Percentiles rank a stretch among this genome's conserved stretches.
Conservation (phyloP, 306 rosid species). For the Castanea sativa region DNA sequence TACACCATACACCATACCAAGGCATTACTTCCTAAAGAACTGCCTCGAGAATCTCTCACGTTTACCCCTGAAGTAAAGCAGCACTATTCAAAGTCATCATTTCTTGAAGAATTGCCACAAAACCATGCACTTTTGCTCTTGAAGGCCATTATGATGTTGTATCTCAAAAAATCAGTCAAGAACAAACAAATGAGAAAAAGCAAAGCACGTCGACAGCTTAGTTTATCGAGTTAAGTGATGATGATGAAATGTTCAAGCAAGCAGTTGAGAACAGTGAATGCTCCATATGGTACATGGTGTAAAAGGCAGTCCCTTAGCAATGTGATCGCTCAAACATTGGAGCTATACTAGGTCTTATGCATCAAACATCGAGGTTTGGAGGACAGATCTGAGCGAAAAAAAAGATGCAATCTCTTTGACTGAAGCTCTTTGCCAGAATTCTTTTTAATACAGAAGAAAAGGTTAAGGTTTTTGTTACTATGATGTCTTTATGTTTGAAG, state of each 20-base stretch:
- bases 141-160: background rate
- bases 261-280: constrained; percentile 30
- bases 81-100: no score
- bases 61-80: background rate
- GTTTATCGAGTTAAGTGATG: constrained; percentile 11
- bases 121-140: background rate
- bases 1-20: constrained; percentile 6
- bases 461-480: background rate
- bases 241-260: constrained; percentile 11
- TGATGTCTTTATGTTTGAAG: background rate
- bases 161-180: background rate
- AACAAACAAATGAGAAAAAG: constrained; percentile 19
- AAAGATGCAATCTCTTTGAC: constrained; percentile 34
- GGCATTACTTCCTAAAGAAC: constrained; percentile 7
- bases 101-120: background rate
- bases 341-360: constrained; percentile 17
- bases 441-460: background rate
- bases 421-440: background rate
- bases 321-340: constrained; percentile 52
- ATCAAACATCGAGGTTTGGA: constrained; percentile 57
- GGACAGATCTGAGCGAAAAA: constrained; percentile 48
- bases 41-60: background rate
- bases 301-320: constrained; percentile 44
- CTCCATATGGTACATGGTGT: constrained; percentile 43
- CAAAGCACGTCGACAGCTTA: constrained; percentile 13